Conservation (phyloP, 2,329 filamentous ascomycete genomes). For the Sphaerostilbella broomeana region DNA sequence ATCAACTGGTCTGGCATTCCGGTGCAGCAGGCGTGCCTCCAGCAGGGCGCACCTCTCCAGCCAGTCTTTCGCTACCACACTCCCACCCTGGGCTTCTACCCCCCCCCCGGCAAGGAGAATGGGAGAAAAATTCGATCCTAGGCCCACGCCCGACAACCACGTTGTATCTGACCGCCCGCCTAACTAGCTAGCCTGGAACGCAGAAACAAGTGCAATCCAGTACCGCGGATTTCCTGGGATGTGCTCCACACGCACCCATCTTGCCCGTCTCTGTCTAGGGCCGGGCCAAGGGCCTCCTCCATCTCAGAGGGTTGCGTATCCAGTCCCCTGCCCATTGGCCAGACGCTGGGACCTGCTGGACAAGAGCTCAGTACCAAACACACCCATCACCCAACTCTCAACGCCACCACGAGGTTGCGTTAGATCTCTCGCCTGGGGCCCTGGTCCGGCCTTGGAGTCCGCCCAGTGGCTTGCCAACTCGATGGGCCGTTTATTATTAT, state of each 20-base stretch:
- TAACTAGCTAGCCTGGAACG: slow-evolving; percentile 23
- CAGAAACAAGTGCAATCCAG: slow-evolving; percentile 29
- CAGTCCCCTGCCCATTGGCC: slow-evolving; percentile 12
- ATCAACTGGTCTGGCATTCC: slow-evolving; percentile 9
- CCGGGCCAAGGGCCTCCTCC: slow-evolving; percentile 11
- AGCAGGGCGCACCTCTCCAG: not conserved
- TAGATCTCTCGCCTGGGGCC: slow-evolving; percentile 27
- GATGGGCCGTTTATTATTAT: slow-evolving; percentile 15
- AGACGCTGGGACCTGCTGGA: slow-evolving; percentile 12
- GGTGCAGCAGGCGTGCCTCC: slow-evolving; percentile 5
- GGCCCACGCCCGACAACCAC: slow-evolving; percentile 14
- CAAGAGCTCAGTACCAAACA: slow-evolving; percentile 8
- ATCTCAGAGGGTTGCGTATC: slow-evolving; percentile 7
- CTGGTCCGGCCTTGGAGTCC: slow-evolving; percentile 12
- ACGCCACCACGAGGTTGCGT: slow-evolving; percentile 32
- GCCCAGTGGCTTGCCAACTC: slow-evolving; percentile 14
- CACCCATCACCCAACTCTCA: slow-evolving; percentile 22
- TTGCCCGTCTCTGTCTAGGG: slow-evolving; percentile 12
- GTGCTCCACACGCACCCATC: slow-evolving; percentile 18
- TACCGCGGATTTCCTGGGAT: slow-evolving; percentile 25
- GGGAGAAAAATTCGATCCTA: slow-evolving; percentile 5
- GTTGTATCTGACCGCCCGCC: slow-evolving; percentile 18
- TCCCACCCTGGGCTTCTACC: slow-evolving; percentile 2
- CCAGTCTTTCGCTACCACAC: slow-evolving; percentile 1
- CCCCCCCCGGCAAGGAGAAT: slow-evolving; percentile 2